Evolutionary conservation across 1,284 basidiomycete species (phyloP).

Genomic region (Volvariella surrecta): DNA sequence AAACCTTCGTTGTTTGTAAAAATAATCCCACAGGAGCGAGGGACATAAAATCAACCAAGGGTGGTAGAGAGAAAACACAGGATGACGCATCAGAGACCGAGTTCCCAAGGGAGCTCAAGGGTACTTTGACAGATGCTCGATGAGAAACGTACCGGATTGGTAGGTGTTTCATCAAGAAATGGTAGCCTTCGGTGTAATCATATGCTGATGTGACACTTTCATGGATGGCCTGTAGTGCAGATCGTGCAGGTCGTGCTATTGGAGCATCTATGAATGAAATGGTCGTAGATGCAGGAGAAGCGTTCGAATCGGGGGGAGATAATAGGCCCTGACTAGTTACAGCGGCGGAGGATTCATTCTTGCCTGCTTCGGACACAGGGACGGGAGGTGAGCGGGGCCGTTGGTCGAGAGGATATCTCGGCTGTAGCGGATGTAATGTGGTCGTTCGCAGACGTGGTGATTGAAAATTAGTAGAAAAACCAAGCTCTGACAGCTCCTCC

Average conservation of each 20-base stretch:
- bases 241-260: constrained; percentile 18
- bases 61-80: constrained; percentile 11
- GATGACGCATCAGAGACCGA: constrained; percentile 33
- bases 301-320: constrained; percentile 36
- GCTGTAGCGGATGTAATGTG: constrained; percentile 33
- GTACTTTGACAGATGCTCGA: constrained; percentile 19
- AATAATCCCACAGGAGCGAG: constrained; percentile 7
- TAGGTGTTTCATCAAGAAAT: constrained; percentile 89
- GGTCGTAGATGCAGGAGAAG: constrained; percentile 22
- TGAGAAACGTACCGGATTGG: constrained; percentile 63
- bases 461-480: constrained; percentile 23
- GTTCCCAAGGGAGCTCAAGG: constrained; percentile 26
- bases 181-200: constrained; percentile 91
- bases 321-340: constrained; percentile 23
- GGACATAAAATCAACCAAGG: constrained; percentile 9
- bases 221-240: constrained; percentile 58
- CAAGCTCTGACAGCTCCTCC: constrained; percentile 22
- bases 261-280: constrained; percentile 21
- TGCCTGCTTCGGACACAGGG: constrained; percentile 22
- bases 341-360: constrained; percentile 23
- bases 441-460: constrained; percentile 19
- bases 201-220: constrained; percentile 73
- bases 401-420: constrained; percentile 39
- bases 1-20: constrained; percentile 48
- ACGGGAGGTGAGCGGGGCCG: constrained; percentile 29